A percentile compares a stretch with the other conserved stretches of the same genome.
These are phyloP conservation scores for Allium cepa DNA, from an alignment of 106 monocot genomes.

Conservation along the genomic window DNA sequence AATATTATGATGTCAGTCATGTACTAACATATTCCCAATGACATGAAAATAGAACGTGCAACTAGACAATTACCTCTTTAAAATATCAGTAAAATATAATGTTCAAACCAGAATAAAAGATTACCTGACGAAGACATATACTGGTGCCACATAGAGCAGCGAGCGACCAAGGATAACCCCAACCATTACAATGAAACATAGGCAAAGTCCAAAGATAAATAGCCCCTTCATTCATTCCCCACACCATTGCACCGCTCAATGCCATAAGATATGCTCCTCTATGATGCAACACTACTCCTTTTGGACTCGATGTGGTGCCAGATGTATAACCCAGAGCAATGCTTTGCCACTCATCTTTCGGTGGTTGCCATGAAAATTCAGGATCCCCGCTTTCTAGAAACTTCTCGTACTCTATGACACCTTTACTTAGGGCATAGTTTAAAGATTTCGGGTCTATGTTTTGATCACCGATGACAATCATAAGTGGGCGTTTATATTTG, in stretches of 20 bases:
- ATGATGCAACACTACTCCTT: slow-evolving; percentile 91
- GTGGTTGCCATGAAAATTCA: slow-evolving; percentile 66
- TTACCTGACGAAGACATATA: slow-evolving; percentile 94
- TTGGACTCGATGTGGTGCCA: slow-evolving; percentile 92
- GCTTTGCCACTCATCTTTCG: slow-evolving; percentile 96
- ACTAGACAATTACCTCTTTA: too few relatives aligned
- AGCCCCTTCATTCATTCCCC: slow-evolving; percentile 87
- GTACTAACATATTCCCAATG: too few relatives aligned
- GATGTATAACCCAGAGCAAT: slow-evolving; percentile 93
- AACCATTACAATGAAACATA: slow-evolving; percentile 98
- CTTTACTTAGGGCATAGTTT: slow-evolving; percentile 54
- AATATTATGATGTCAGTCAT: too few relatives aligned
- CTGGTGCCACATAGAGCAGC: slow-evolving; percentile 90
- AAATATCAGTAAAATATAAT: too few relatives aligned
- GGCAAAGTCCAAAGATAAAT: slow-evolving; percentile 91
- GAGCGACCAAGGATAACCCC: slow-evolving; percentile 83
- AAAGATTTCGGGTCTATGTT: slow-evolving; percentile 47
- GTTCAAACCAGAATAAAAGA: neutral
- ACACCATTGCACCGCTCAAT: slow-evolving; percentile 60
- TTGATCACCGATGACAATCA: slow-evolving; percentile 79
- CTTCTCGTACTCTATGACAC: slow-evolving; percentile 81
- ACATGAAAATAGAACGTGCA: too few relatives aligned
- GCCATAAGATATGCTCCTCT: slow-evolving; percentile 96
- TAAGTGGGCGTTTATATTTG: slow-evolving; percentile 42
- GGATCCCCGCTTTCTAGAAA: slow-evolving; percentile 79